Percentiles rank a stretch among this genome's conserved stretches.
Evolutionary conservation across 441 rosid genomes (phyloP).

Genomic region (Eruca vesicaria): DNA sequence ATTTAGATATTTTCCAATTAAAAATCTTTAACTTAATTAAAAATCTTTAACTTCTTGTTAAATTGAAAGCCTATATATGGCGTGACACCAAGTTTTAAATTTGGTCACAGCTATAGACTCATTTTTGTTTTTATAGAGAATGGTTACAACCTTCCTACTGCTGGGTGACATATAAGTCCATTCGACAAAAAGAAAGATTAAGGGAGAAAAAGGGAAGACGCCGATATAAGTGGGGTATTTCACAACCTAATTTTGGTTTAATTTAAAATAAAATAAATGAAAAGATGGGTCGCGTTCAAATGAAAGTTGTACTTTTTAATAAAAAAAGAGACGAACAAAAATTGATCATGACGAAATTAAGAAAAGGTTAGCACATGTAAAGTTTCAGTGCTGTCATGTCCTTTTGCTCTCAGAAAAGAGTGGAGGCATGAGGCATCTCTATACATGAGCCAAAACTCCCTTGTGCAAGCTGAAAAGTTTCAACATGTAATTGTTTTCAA

Average conservation of each 20-base stretch:
- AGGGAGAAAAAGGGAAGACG: background rate
- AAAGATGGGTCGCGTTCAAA: background rate
- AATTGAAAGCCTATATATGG: background rate
- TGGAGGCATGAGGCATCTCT: background rate
- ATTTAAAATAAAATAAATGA: background rate
- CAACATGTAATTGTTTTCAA: background rate
- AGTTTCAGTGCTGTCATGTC: background rate
- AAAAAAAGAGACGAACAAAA: background rate
- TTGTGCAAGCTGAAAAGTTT: background rate
- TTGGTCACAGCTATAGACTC: background rate
- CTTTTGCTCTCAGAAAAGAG: background rate
- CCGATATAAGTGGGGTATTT: background rate
- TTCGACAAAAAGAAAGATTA: background rate
- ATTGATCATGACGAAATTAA: background rate
- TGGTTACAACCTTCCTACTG: too few relatives aligned
- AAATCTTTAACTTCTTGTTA: background rate
- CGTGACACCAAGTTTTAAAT: background rate
- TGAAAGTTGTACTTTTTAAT: background rate
- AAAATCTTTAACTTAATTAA: too few relatives aligned
- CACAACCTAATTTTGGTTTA: background rate
- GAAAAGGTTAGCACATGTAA: constrained; percentile 18
- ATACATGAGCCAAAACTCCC: background rate
- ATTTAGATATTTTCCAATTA: too few relatives aligned
- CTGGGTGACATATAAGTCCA: too few relatives aligned
- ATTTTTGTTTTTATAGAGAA: background rate